Percentiles rank a stretch among this genome's conserved stretches.
phyloP scores from a whole-genome alignment of 1,139 yeast species.

The Blastobotrys buckinghamii region DNA sequence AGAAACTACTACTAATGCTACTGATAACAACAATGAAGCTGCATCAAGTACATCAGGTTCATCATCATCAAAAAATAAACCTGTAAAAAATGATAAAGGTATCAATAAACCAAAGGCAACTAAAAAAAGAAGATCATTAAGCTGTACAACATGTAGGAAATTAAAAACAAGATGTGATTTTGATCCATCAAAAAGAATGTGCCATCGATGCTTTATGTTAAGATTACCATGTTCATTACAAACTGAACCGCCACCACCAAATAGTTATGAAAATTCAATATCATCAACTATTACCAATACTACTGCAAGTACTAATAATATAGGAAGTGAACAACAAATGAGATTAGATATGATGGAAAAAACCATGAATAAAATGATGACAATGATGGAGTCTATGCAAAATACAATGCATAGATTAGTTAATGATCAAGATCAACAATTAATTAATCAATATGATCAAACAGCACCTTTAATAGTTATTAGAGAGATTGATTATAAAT shows the following conservation, averaged over 20 bases:
- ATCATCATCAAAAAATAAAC: too few relatives aligned
- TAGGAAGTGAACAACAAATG: background rate
- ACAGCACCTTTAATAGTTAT: constrained; percentile 40
- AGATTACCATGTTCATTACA: constrained; percentile 43
- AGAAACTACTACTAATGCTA: too few relatives aligned
- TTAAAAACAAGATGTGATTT: constrained; percentile 50
- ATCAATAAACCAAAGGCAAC: background rate
- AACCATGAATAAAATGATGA: constrained; percentile 1
- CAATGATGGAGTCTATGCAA: constrained; percentile 4
- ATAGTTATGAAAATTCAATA: background rate
- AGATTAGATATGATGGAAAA: constrained; percentile 3
- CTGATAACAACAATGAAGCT: too few relatives aligned
- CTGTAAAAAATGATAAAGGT: too few relatives aligned
- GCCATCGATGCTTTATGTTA: constrained; percentile 45
- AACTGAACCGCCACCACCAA: constrained; percentile 26
- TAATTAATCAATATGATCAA: constrained; percentile 4
- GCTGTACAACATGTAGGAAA: constrained; percentile 48
- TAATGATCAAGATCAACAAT: background rate
- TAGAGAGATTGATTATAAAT: constrained; percentile 38
- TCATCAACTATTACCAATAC: background rate
- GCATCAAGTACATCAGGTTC: too few relatives aligned
- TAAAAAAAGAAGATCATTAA: constrained; percentile 40
- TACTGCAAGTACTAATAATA: background rate
- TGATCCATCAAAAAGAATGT: constrained; percentile 37
- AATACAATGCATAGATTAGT: background rate